Evolutionary conservation across 1,284 basidiomycete species (phyloP).

Genomic region (Malassezia arunalokei): DNA sequence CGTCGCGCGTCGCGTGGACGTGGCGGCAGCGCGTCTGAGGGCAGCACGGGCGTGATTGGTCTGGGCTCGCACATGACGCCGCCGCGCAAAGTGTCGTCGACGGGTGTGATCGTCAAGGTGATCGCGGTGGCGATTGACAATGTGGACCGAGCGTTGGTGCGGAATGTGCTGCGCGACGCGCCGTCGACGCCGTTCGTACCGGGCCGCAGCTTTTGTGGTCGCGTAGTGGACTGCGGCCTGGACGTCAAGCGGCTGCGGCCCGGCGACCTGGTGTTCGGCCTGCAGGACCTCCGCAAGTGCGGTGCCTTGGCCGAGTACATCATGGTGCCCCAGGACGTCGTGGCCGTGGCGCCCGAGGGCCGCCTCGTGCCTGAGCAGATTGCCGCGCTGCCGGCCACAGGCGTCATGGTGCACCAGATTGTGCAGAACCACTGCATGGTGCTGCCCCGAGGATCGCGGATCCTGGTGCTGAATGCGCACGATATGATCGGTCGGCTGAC

Average conservation of each 20-base stretch:
- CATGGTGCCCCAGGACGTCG: constrained; percentile 43
- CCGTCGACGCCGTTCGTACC: constrained; percentile 47
- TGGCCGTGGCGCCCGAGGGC: constrained; percentile 46
- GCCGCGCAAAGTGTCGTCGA: constrained; percentile 44
- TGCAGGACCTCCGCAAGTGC: constrained; percentile 46
- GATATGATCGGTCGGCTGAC: constrained; percentile 47
- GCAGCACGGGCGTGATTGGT: constrained; percentile 21
- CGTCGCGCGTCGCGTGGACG: constrained; percentile 7
- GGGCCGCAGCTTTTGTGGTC: constrained; percentile 47
- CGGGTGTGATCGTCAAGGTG: constrained; percentile 47
- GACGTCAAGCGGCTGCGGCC: constrained; percentile 44
- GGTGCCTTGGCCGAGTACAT: constrained; percentile 47
- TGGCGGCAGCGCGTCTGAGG: not conserved
- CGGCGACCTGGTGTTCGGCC: constrained; percentile 48
- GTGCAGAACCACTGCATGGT: constrained; percentile 44
- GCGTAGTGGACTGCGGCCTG: constrained; percentile 47
- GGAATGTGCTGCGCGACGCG: constrained; percentile 41
- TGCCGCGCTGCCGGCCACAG: constrained; percentile 47
- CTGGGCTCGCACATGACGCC: constrained; percentile 40
- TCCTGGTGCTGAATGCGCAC: constrained; percentile 48
- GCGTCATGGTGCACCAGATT: constrained; percentile 46
- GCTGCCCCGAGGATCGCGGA: constrained; percentile 43
- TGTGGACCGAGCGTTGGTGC: constrained; percentile 39
- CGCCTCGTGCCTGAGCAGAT: constrained; percentile 46
- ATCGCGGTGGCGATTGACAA: constrained; percentile 47